A percentile compares a stretch with the other conserved stretches of the same genome.
phyloP scores from a whole-genome alignment of 768 basidiomycete genomes.

The Fistulinella prunicolor region DNA sequence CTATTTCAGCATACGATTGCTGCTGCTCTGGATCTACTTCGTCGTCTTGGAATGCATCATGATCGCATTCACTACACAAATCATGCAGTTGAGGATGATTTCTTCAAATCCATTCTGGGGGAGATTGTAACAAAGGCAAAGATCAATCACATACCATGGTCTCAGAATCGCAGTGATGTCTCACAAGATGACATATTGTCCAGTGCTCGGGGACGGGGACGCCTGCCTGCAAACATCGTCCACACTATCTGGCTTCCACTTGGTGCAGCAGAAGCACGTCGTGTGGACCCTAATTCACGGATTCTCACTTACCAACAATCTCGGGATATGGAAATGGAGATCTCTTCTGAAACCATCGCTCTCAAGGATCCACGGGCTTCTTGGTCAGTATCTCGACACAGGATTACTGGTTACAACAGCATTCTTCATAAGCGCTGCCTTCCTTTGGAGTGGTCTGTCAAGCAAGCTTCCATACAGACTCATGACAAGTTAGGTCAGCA shows the following conservation, averaged over 20 bases:
- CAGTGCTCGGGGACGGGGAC: too few relatives aligned
- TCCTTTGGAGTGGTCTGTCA: background rate
- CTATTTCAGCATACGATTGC: background rate
- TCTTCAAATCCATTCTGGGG: background rate
- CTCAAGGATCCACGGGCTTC: too few relatives aligned
- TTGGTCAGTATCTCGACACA: too few relatives aligned
- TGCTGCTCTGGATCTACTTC: background rate
- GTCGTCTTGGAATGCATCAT: background rate
- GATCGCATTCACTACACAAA: too few relatives aligned
- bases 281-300: too few relatives aligned
- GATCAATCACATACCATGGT: background rate
- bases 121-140: background rate
- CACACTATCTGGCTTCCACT: too few relatives aligned
- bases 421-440: background rate
- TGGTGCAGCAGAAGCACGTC: too few relatives aligned
- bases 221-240: too few relatives aligned
- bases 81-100: background rate
- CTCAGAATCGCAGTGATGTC: background rate
- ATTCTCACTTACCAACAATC: too few relatives aligned
- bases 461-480: background rate
- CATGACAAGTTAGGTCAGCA: background rate
- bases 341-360: too few relatives aligned
- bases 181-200: background rate
- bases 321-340: too few relatives aligned
- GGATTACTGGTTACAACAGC: too few relatives aligned